phyloP scores from a whole-genome alignment of 306 rosid species.

The Lathyrus sativus region DNA sequence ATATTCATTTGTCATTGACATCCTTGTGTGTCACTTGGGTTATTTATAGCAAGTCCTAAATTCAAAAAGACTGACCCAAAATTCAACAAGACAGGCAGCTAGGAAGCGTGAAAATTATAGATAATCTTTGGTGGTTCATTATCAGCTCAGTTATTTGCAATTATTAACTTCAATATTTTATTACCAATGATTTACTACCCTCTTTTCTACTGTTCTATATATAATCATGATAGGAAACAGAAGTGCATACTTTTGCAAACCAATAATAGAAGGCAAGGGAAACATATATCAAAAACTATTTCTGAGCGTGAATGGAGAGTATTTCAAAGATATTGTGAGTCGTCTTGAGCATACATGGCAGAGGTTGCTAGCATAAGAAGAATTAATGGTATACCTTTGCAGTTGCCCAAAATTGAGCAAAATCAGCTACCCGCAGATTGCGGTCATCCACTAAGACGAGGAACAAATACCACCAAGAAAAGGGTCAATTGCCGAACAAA shows the following conservation, averaged over 20 bases:
- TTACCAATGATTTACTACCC: neutral
- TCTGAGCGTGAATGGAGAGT: conserved; percentile 42
- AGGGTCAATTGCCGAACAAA: conserved; percentile 93
- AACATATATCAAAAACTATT: conserved; percentile 39
- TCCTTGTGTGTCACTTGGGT: conserved; percentile 19
- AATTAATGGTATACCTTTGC: conserved; percentile 94
- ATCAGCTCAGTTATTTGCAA: conserved; percentile 29
- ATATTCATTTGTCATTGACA: conserved; percentile 21
- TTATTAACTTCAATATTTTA: conserved; percentile 2
- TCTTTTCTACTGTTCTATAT: conserved; percentile 27
- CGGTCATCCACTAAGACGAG: conserved; percentile 99
- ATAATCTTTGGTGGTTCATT: conserved; percentile 17
- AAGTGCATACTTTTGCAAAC: conserved; percentile 23
- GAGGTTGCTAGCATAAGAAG: conserved; percentile 72
- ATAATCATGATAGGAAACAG: conserved; percentile 22
- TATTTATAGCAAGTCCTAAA: conserved; percentile 13
- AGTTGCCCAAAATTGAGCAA: conserved; percentile 99
- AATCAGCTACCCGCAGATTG: conserved; percentile 99
- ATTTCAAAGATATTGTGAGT: conserved; percentile 51
- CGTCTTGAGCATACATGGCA: conserved; percentile 76
- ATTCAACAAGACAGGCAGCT: conserved; percentile 20
- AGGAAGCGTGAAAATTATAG: conserved; percentile 20
- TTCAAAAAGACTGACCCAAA: conserved; percentile 9
- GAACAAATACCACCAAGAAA: conserved; percentile 99
- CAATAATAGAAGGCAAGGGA: conserved; percentile 14